These are phyloP conservation scores for Macrolepiota dolichaula DNA, from an alignment of 768 basidiomycete species.

Conservation along the genomic window DNA sequence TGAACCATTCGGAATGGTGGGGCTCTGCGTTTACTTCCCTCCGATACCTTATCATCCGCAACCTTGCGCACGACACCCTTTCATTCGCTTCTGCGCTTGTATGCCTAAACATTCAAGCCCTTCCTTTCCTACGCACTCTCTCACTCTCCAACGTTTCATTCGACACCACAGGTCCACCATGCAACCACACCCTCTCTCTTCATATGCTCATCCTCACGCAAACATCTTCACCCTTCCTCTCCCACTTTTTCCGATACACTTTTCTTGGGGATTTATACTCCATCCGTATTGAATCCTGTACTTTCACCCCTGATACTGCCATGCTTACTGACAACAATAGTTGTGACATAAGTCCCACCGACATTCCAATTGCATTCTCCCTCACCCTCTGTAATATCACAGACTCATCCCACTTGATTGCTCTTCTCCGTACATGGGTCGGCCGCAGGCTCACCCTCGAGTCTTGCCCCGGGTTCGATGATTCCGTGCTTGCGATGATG, in stretches of 20 bases:
- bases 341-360: neutral
- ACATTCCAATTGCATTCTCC: neutral
- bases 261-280: constrained; percentile 3
- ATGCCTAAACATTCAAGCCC: neutral
- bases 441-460: neutral
- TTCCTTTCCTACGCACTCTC: neutral
- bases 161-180: neutral
- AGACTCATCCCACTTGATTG: neutral
- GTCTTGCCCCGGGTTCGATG: constrained; percentile 8
- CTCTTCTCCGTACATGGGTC: neutral
- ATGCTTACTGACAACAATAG: neutral
- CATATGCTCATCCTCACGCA: constrained; percentile 1
- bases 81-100: neutral
- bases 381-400: constrained; percentile 1
- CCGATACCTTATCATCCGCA: neutral
- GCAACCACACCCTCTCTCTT: neutral
- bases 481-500: constrained; percentile 3
- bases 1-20: neutral
- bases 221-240: neutral
- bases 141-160: neutral
- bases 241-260: constrained; percentile 1
- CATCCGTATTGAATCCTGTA: constrained; percentile 4
- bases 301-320: neutral
- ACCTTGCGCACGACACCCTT: neutral
- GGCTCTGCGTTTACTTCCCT: neutral